Base-by-base conservation (phyloP, 164 flowering plant species). In the Warburgia ugandensis region DNA sequence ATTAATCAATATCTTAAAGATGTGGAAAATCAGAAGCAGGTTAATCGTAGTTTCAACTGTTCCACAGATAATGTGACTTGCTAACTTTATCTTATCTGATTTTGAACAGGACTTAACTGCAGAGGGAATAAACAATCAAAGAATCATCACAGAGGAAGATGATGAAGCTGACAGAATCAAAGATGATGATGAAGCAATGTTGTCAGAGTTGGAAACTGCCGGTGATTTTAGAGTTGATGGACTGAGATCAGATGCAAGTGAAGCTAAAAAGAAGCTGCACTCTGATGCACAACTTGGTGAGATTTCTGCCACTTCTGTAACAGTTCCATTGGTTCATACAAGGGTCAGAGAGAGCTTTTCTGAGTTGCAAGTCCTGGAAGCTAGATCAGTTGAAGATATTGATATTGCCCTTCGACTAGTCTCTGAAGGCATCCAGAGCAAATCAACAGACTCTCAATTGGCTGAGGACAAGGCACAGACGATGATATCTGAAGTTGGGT, bases 171-270 rank as follows among this genome's bases (percentile, higher is more conserved):
- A 68, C 45, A 80, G 56, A 48, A 73, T 79, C 33, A 63, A 76
- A 60, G 84, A 79, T 37, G 63, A 79, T 43, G 86, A 77, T 60
- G 92, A 82, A 68, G 76, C 32, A 11, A 50, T 83, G 16, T 63
- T 86, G 54, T 52, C 65, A 1, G 87, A 81, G 59, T 58, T 86
- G 63, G 88, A 86, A 45, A 59, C 70, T 6, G 77, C 77, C 64
- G 92, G 97, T 44, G 91, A 88, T 62, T 88, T 88, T 52, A 66
- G 77, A 32, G 67, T 72, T 45, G n/a, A n/a, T n/a, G n/a, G n/a
- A n/a, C n/a, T n/a, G n/a, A n/a, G n/a, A n/a, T n/a, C n/a, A n/a
- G n/a, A n/a, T n/a, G n/a, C n/a, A n/a, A n/a, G n/a, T n/a, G n/a
- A n/a, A n/a, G n/a, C n/a, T n/a, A n/a, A n/a, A n/a, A n/a, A n/a